Evolutionary conservation across 2,329 filamentous ascomycete genomes (phyloP).

Genomic region (Geoglossum cookeanum): DNA sequence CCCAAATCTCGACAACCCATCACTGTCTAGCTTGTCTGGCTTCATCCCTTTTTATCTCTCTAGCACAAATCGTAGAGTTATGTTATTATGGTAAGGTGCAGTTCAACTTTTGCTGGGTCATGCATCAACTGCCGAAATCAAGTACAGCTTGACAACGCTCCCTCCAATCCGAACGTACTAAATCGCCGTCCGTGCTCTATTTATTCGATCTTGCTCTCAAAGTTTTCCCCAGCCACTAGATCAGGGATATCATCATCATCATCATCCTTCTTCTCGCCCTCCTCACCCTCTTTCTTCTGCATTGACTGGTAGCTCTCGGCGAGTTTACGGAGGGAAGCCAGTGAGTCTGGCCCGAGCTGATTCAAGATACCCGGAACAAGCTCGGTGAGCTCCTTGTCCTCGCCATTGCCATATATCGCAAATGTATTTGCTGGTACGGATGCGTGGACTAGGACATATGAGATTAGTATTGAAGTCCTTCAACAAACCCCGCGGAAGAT

Average conservation of each 20-base stretch:
- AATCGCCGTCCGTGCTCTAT: background rate
- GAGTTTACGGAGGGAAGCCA: slow-evolving; percentile 92
- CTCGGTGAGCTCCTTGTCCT: slow-evolving; percentile 99
- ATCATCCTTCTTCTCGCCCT: slow-evolving; percentile 55
- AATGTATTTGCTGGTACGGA: slow-evolving; percentile 97
- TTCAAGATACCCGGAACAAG: slow-evolving; percentile 98
- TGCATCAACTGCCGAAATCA: background rate
- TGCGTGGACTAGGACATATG: slow-evolving; percentile 55
- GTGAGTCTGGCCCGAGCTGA: slow-evolving; percentile 95
- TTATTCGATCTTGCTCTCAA: slow-evolving; percentile 94
- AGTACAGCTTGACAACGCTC: too few species aligned
- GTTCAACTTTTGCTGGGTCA: background rate
- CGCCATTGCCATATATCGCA: slow-evolving; percentile 95
- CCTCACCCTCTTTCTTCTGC: slow-evolving; percentile 78
- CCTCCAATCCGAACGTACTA: background rate
- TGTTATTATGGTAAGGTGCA: background rate
- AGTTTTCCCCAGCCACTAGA: slow-evolving; percentile 91
- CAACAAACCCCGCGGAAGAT: background rate
- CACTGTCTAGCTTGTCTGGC: background rate
- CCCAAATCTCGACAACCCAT: background rate
- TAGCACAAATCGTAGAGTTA: background rate
- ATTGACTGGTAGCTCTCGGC: slow-evolving; percentile 99
- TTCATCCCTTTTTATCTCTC: background rate
- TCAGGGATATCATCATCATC: slow-evolving; percentile 84
- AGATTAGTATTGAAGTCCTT: background rate